Conservation (phyloP, 106 monocot species). For the Xerophyta viscosa region DNA sequence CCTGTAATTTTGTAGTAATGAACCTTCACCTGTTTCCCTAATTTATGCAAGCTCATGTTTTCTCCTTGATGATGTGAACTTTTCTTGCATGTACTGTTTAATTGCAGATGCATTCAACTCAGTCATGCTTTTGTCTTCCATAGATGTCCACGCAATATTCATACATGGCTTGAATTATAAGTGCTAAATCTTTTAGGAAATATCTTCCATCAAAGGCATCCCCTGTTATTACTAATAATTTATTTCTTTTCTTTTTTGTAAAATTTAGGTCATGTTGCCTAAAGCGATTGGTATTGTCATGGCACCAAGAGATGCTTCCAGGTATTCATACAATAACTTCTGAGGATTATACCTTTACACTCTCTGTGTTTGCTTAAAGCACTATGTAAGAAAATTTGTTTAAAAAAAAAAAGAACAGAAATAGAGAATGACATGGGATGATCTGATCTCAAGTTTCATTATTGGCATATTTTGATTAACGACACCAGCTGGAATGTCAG, state of each 20-base stretch:
- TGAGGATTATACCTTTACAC: no score
- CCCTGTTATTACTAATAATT: not conserved
- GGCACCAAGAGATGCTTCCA: constrained; percentile 69
- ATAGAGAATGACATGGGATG: no score
- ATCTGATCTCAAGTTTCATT: no score
- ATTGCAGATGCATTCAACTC: constrained; percentile 77
- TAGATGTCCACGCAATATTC: constrained; percentile 89
- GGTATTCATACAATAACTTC: constrained; percentile 11
- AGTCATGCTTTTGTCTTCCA: constrained; percentile 87
- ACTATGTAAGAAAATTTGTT: no score
- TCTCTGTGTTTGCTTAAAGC: no score
- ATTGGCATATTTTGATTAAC: constrained; percentile 80
- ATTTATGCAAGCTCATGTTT: no score
- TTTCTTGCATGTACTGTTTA: not conserved
- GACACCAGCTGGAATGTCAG: constrained; percentile 66
- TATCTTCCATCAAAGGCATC: not conserved
- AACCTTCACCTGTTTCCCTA: no score
- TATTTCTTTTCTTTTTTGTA: constrained; percentile 6
- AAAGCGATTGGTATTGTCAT: constrained; percentile 91
- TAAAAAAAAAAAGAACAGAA: no score
- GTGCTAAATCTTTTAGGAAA: not conserved
- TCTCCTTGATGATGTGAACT: no score
- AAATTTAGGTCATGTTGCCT: constrained; percentile 63
- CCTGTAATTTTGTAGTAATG: no score
- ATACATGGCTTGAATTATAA: constrained; percentile 43